phyloP scores from a whole-genome alignment of 1,284 basidiomycete species.

The Gymnopus androsaceus region DNA sequence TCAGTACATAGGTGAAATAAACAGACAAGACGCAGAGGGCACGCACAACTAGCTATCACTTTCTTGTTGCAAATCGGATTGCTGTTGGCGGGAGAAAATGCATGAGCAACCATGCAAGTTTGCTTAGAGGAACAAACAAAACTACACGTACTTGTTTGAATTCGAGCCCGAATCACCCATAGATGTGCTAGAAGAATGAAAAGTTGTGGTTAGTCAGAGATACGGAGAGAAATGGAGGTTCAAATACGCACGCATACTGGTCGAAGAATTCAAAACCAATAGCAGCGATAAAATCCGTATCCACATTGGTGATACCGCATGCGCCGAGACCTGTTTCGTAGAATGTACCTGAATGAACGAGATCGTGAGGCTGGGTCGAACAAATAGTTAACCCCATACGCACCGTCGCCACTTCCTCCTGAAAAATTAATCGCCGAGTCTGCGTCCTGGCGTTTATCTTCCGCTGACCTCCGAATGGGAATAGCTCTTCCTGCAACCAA shows the following conservation, averaged over 20 bases:
- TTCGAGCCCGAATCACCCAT: too few species aligned
- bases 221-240: neutral
- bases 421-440: conserved; percentile 3
- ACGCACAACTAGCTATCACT: too few species aligned
- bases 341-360: conserved; percentile 10
- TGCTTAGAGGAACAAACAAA: too few species aligned
- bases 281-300: conserved; percentile 38
- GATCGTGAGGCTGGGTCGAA: conserved; percentile 20
- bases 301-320: too few species aligned
- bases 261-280: conserved; percentile 34
- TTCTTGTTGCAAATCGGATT: too few species aligned
- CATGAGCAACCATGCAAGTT: too few species aligned
- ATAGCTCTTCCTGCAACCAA: conserved; percentile 5
- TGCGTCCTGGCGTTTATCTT: neutral
- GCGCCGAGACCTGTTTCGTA: conserved; percentile 35
- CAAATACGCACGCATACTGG: conserved; percentile 29
- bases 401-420: conserved; percentile 16
- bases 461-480: neutral
- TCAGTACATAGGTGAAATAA: neutral
- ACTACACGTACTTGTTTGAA: too few species aligned
- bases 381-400: neutral
- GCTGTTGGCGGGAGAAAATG: too few species aligned
- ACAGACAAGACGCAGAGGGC: too few species aligned
- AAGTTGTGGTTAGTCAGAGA: conserved; percentile 18
- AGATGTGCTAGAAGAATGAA: too few species aligned